Evolutionary conservation across 75 land plant genomes (phyloP), one percentile per base, ranked within the genome.

Genomic region (Pinus albicaulis): DNA sequence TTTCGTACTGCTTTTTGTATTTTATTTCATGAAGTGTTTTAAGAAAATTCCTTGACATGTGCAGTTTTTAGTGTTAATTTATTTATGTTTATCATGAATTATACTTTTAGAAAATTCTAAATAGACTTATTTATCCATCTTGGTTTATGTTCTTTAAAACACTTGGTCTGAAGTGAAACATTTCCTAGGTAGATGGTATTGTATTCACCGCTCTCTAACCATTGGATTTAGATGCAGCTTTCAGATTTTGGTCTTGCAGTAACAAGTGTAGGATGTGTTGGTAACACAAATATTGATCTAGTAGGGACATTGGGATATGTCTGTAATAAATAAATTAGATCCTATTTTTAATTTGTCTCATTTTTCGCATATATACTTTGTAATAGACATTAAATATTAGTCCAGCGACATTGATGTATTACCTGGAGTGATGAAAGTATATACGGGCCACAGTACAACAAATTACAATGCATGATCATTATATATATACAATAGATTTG

Each of bases 231-330:
- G 16, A 22, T 77, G 60, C 88, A 95, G 99, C 79, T 95, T 77
- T 83, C 99, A 38, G 96, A 93, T 80, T 93, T 95, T 82, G 99
- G 96, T 7, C 79, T 93, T 61, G 94, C 96, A 7, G 77, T 93
- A 25, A 71, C 57, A n/a, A 74, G 58, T 71, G 36, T 57, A 53
- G 93, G 87, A 53, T 38, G 76, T 59, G 74, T 74, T 69, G 77
- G 78, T 44, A 80, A 81, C 57, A 78, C 72, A 17, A 85, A 74
- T 65, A 71, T 89, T n/a, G 86, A 93, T 78, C 88, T 93, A 72
- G 87, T 88, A 55, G 99, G 96, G 36, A 95, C 96, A 19, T 61
- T 93, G 66, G 99, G 96, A 28, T 93, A 95, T 83, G 88, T 38
- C 38, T 66, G 8, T n/a, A 36, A n/a, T 66, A 65, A 19, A 34